phyloP scores from a whole-genome alignment of 352 stramenopile species.

The Pythium angustatum region DNA sequence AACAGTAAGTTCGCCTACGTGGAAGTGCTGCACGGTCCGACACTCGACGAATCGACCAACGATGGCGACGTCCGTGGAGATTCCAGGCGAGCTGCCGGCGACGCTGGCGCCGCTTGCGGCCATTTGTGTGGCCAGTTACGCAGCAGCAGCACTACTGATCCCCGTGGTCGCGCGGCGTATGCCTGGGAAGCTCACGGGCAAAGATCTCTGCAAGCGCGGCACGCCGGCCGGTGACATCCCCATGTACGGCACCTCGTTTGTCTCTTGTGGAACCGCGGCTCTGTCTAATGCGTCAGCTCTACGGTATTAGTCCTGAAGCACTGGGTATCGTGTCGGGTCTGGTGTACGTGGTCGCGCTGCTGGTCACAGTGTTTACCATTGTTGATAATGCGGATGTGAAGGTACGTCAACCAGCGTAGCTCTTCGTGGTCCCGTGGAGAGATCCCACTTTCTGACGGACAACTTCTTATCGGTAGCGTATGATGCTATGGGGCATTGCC shows the following conservation, averaged over 20 bases:
- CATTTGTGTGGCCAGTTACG: conserved; percentile 64
- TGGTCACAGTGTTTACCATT: conserved; percentile 69
- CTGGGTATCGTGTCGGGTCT: conserved; percentile 86
- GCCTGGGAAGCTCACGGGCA: conserved; percentile 85
- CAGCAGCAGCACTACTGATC: conserved; percentile 62
- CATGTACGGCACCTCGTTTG: conserved; percentile 82
- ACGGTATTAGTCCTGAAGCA: conserved; percentile 65
- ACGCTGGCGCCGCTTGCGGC: conserved; percentile 50
- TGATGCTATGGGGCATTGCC: conserved; percentile 81
- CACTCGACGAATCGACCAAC: neutral
- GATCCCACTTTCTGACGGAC: too few relatives aligned
- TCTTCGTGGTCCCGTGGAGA: neutral
- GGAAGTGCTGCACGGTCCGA: conserved; percentile 20
- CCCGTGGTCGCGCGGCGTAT: conserved; percentile 57
- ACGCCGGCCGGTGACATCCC: conserved; percentile 84
- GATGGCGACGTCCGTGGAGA: conserved; percentile 13
- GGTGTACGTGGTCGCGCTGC: conserved; percentile 76
- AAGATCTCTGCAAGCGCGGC: conserved; percentile 93
- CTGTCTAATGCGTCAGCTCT: neutral
- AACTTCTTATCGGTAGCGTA: conserved; percentile 38
- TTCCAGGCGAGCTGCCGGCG: conserved; percentile 40
- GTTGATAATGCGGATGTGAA: conserved; percentile 68
- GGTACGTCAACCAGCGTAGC: conserved; percentile 20
- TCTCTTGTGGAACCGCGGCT: neutral
- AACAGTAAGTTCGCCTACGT: conserved; percentile 31